Evolutionary conservation across 2,329 filamentous ascomycete genomes (phyloP), one percentile per base, ranked within the genome.

Genomic region (Trichoderma brevicompactum): DNA sequence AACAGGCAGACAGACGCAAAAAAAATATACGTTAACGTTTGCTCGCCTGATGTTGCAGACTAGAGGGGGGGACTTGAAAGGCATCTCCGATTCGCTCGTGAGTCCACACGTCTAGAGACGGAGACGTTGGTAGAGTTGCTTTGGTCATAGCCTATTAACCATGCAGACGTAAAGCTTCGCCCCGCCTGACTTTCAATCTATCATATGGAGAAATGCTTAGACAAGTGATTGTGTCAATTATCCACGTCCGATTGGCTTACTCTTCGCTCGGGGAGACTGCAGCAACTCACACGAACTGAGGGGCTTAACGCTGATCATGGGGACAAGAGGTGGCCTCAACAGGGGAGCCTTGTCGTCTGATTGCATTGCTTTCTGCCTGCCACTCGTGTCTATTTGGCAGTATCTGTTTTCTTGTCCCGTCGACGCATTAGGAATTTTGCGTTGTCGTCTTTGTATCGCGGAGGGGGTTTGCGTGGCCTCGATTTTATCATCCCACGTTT

Each of bases 1-100:
- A 50, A 62, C 10, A 19, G 32, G 17, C 23, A 38, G 60, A 52
- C 32, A 44, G 60, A 63, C 32, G n/a, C 13, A 46, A 23, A 9
- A 41, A 19, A 7, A 15, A 54, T 53, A 23, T 43, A 52, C 17
- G 6, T 23, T 41, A 36, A n/a, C 34, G 23, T 19, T 40, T 34
- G 46, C 46, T 41, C 46, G 46, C 48, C 48, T 52, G 32, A 53
- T 34, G 40, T 28, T 41, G 40, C 28, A 46, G 7, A 43, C 48
- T 28, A 38, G 17, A 17, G 43, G 32, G 43, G 40, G 48, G 38
- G 38, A 8, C 40, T 12, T 19, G 13, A 34, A 43, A 52, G 58
- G 58, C 58, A 13, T 62, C 28, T 53, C 48, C 48, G 58, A 63
- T 63, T 63, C 28, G 60, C 13, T 63, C 40, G 49, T 44, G 15